phyloP scores from a whole-genome alignment of 352 stramenopile genomes.

The Phytophthora vignae region DNA sequence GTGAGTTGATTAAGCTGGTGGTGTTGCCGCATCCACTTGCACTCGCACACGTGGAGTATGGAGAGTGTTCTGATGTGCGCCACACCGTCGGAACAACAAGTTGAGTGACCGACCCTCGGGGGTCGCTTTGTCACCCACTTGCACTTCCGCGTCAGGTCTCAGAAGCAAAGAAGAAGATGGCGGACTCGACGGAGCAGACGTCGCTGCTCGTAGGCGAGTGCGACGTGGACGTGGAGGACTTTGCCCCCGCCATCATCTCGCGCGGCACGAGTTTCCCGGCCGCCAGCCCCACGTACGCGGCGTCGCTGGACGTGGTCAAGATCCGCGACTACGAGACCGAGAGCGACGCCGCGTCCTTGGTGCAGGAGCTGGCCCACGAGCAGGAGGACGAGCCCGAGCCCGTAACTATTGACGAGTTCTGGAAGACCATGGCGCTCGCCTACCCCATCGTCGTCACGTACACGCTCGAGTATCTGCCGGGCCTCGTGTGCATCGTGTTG shows the following conservation, averaged over 20 bases:
- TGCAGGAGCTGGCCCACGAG: slow-evolving; percentile 35
- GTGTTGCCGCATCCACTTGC: no score
- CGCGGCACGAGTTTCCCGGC: slow-evolving; percentile 62
- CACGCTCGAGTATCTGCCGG: slow-evolving; percentile 63
- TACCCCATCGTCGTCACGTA: slow-evolving; percentile 62
- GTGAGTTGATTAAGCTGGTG: no score
- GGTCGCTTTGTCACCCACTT: not conserved
- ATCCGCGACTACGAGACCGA: slow-evolving; percentile 45
- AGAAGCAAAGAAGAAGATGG: not conserved
- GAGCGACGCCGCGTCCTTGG: slow-evolving; percentile 27
- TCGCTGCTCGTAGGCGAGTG: slow-evolving; percentile 25
- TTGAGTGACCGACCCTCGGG: not conserved
- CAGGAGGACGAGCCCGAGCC: slow-evolving; percentile 49
- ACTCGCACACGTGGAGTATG: no score
- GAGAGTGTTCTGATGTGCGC: not conserved
- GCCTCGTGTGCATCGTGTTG: slow-evolving; percentile 67
- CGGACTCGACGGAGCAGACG: slow-evolving; percentile 19
- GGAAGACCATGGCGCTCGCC: slow-evolving; percentile 51
- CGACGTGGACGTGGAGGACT: slow-evolving; percentile 27
- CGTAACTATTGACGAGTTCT: slow-evolving; percentile 53
- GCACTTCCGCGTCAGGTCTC: not conserved
- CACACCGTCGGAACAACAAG: not conserved
- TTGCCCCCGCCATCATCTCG: slow-evolving; percentile 49
- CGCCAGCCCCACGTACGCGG: slow-evolving; percentile 55
- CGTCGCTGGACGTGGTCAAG: slow-evolving; percentile 52